These are phyloP conservation scores for Homolaphlyctis polyrhiza DNA, from an alignment of 371 early-diverging fungal genomes.

Conservation along the genomic window DNA sequence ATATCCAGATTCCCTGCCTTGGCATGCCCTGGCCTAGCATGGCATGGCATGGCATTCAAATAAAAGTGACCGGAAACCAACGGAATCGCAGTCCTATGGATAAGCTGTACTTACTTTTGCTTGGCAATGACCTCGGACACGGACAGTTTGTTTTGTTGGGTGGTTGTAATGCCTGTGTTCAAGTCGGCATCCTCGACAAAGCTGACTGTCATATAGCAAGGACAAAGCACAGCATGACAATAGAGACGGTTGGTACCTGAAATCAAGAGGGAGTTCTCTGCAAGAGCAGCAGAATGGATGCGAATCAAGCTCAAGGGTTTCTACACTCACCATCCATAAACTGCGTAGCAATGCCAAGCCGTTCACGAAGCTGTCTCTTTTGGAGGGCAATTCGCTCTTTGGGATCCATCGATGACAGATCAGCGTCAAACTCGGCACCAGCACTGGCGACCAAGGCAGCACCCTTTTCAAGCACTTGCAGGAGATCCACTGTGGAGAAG, in stretches of 20 bases:
- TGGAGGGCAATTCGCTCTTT: slow-evolving; percentile 79
- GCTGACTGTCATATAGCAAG: background rate
- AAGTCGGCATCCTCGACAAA: background rate
- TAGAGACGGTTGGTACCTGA: slow-evolving; percentile 3
- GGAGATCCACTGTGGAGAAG: slow-evolving; percentile 80
- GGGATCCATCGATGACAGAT: slow-evolving; percentile 72
- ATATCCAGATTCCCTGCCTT: background rate
- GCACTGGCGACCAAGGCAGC: slow-evolving; percentile 66
- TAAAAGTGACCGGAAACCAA: too few species aligned
- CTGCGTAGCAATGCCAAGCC: slow-evolving; percentile 80
- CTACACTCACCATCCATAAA: slow-evolving; percentile 89
- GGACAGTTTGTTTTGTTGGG: background rate
- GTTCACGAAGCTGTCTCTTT: slow-evolving; percentile 73
- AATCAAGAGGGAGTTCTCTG: too few species aligned
- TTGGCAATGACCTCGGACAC: background rate
- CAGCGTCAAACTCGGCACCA: slow-evolving; percentile 80
- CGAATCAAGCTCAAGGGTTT: too few species aligned
- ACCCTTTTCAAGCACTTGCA: slow-evolving; percentile 72
- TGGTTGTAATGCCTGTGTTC: background rate
- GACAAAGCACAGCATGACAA: background rate
- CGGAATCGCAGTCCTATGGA: too few species aligned
- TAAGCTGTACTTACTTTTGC: background rate
- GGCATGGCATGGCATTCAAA: too few species aligned
- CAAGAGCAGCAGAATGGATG: too few species aligned
- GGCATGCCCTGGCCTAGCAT: background rate